These are phyloP conservation scores for Calamus simplicifolius DNA, from an alignment of 176 grass and related monocot species.

Conservation along the genomic window DNA sequence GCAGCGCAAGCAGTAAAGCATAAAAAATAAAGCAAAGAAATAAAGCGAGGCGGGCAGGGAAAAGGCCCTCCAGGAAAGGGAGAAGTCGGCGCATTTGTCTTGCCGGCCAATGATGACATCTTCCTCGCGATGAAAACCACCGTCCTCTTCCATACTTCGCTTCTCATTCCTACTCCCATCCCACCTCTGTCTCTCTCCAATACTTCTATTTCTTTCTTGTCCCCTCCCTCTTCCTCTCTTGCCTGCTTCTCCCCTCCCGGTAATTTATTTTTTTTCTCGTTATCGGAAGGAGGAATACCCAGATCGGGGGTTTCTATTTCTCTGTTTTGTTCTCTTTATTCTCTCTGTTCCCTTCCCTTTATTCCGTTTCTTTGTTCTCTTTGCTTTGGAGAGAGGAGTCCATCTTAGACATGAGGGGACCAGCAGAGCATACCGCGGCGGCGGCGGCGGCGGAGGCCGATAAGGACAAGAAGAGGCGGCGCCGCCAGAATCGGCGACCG, in stretches of 20 bases:
- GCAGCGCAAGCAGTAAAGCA: too few species aligned
- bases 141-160: too few species aligned
- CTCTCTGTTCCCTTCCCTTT: neutral
- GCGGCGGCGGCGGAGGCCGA: constrained; percentile 38
- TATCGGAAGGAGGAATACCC: constrained; percentile 30
- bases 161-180: neutral
- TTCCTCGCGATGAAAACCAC: too few species aligned
- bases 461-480: constrained; percentile 54
- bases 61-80: too few species aligned
- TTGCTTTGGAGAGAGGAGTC: neutral
- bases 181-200: neutral
- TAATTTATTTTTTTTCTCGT: constrained; percentile 27
- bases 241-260: constrained; percentile 16
- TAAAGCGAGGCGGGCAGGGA: too few species aligned
- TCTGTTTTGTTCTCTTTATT: neutral
- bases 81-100: too few species aligned
- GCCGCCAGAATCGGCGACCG: constrained; percentile 33
- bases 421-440: constrained; percentile 26
- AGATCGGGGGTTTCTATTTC: constrained; percentile 56
- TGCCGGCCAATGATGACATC: too few species aligned
- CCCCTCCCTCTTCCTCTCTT: constrained; percentile 3
- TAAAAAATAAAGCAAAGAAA: too few species aligned
- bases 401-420: constrained; percentile 38
- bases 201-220: neutral
- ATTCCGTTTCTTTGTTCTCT: neutral